Conservation (phyloP, 345 rosid species). For the Trapa incisa region DNA sequence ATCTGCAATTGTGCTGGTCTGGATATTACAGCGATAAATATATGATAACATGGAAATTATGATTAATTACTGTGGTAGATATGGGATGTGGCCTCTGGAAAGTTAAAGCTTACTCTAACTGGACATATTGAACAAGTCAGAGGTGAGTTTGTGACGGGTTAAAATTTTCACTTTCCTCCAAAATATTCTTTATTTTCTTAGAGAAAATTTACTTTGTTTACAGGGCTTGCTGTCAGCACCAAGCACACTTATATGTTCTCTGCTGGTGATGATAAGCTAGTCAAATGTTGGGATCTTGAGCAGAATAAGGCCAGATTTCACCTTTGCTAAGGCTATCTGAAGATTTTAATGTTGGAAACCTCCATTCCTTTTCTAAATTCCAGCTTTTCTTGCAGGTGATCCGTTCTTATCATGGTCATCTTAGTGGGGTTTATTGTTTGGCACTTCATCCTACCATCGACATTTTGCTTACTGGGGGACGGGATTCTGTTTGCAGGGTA, state of each 20-base stretch:
- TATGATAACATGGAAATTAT: not conserved
- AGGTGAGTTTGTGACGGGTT: slow-evolving; percentile 33
- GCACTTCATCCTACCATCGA: slow-evolving; percentile 94
- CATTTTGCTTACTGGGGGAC: slow-evolving; percentile 86
- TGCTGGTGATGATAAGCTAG: slow-evolving; percentile 99
- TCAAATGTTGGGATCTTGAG: slow-evolving; percentile 99
- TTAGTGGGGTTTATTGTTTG: slow-evolving; percentile 97
- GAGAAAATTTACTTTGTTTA: slow-evolving; percentile 6
- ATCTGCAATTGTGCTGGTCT: not conserved
- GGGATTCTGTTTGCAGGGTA: slow-evolving; percentile 99
- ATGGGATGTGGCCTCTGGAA: slow-evolving; percentile 94
- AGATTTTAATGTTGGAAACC: not conserved
- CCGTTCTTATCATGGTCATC: slow-evolving; percentile 94
- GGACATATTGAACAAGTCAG: slow-evolving; percentile 96
- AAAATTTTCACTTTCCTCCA: slow-evolving; percentile 7
- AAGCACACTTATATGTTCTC: slow-evolving; percentile 93
- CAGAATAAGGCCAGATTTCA: slow-evolving; percentile 67
- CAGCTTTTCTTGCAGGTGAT: slow-evolving; percentile 43
- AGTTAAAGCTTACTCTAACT: slow-evolving; percentile 79
- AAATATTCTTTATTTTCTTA: slow-evolving; percentile 3
- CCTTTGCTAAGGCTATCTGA: not conserved
- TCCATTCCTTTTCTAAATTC: not conserved
- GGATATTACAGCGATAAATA: not conserved
- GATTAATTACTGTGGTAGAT: slow-evolving; percentile 38
- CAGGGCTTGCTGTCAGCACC: slow-evolving; percentile 89